Evolutionary conservation across 768 basidiomycete species (phyloP).

Genomic region (Russula sp.): DNA sequence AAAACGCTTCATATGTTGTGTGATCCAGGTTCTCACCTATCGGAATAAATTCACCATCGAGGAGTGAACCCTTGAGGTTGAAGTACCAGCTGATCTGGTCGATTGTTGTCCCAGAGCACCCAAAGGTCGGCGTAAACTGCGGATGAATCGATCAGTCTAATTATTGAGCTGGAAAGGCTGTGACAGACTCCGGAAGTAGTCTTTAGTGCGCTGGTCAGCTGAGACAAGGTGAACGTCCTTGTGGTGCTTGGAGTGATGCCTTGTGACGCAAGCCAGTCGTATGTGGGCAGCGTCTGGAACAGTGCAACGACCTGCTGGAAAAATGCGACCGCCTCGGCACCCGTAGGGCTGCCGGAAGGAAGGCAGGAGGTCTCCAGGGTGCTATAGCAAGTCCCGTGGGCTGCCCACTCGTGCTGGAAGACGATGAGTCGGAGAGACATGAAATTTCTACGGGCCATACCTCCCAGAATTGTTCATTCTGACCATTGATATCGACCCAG

Average conservation of each 20-base stretch:
- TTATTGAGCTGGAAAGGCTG: slow-evolving; percentile 5
- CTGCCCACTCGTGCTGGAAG: slow-evolving; percentile 57
- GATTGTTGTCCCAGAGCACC: slow-evolving; percentile 38
- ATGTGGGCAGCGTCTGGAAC: slow-evolving; percentile 69
- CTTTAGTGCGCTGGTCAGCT: slow-evolving; percentile 50
- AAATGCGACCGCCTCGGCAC: slow-evolving; percentile 68
- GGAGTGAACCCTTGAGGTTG: slow-evolving; percentile 54
- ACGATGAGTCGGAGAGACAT: background rate
- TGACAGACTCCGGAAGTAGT: slow-evolving; percentile 44
- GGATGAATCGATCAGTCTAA: background rate
- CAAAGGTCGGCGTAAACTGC: slow-evolving; percentile 41
- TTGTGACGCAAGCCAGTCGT: slow-evolving; percentile 59
- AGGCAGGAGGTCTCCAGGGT: slow-evolving; percentile 56
- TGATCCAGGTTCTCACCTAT: slow-evolving; percentile 39
- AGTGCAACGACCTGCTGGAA: slow-evolving; percentile 54
- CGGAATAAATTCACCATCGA: slow-evolving; percentile 57
- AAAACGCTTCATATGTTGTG: background rate
- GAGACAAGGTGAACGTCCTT: slow-evolving; percentile 51
- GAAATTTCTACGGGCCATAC: slow-evolving; percentile 32
- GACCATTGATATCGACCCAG: slow-evolving; percentile 58
- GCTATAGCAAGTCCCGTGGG: slow-evolving; percentile 58
- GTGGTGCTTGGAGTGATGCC: slow-evolving; percentile 66
- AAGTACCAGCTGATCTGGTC: slow-evolving; percentile 56
- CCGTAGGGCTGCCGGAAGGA: slow-evolving; percentile 49
- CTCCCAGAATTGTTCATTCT: slow-evolving; percentile 64